A percentile compares a stretch with the other conserved stretches of the same genome.
These are phyloP conservation scores for Lecanosticta acicola DNA, from an alignment of 2,329 filamentous ascomycete genomes.

Conservation along the genomic window DNA sequence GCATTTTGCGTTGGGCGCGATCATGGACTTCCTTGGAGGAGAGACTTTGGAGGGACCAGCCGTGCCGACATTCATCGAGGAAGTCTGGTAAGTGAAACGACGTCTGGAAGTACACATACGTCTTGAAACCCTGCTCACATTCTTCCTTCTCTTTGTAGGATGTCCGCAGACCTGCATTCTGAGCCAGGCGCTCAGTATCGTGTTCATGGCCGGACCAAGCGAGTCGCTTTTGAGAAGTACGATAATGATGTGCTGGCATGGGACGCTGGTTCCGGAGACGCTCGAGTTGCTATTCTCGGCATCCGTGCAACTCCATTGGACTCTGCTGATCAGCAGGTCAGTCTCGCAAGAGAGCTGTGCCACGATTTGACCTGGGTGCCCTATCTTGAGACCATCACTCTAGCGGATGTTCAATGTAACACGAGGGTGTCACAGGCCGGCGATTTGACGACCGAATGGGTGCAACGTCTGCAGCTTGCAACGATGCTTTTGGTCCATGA, in stretches of 20 bases:
- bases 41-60: conserved; percentile 8
- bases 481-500: conserved; percentile 6
- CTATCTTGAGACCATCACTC: conserved; percentile 3
- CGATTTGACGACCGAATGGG: conserved; percentile 4
- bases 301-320: conserved; percentile 10
- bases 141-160: too few relatives aligned
- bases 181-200: conserved; percentile 1
- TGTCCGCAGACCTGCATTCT: conserved; percentile 6
- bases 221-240: conserved; percentile 7
- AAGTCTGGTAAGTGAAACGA: too few relatives aligned
- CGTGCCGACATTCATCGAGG: conserved; percentile 11
- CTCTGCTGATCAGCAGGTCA: conserved; percentile 3
- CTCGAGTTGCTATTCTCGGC: conserved; percentile 5
- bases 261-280: conserved; percentile 6
- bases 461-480: conserved; percentile 5
- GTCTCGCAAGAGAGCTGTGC: conserved; percentile 5
- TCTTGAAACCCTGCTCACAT: too few relatives aligned
- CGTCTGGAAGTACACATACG: too few relatives aligned
- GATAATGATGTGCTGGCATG: conserved; percentile 5
- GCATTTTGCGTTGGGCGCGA: conserved; percentile 7
- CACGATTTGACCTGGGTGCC: conserved; percentile 10
- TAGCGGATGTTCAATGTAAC: conserved; percentile 1
- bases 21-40: conserved; percentile 5
- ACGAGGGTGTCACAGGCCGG: neutral
- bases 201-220: conserved; percentile 2